A percentile compares a stretch with the other conserved stretches of the same genome.
These are phyloP conservation scores for Kodamaea nitidulidarum DNA, from an alignment of 805 yeast genomes.

Conservation along the genomic window DNA sequence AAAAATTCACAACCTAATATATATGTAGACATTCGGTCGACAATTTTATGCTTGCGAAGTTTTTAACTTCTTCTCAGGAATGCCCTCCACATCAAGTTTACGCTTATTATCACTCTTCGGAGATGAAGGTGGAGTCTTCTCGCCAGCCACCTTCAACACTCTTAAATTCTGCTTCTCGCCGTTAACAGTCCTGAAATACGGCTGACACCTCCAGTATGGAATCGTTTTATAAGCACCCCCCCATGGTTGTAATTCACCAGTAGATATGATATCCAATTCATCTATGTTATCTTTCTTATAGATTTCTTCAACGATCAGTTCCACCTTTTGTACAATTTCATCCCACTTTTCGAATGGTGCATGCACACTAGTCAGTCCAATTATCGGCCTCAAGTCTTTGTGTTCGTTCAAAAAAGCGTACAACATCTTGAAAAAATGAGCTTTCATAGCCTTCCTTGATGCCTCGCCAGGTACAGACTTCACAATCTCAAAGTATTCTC, in stretches of 20 bases:
- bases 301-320: constrained; percentile 56
- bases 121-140: constrained; percentile 11
- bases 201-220: constrained; percentile 97
- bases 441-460: constrained; percentile 78
- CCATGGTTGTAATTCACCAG: constrained; percentile 59
- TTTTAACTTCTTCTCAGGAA: constrained; percentile 1
- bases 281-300: constrained; percentile 49
- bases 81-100: constrained; percentile 5
- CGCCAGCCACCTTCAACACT: constrained; percentile 37
- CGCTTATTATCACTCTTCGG: constrained; percentile 3
- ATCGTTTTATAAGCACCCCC: constrained; percentile 77
- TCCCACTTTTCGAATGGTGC: constrained; percentile 42
- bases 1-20: neutral
- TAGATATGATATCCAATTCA: constrained; percentile 50
- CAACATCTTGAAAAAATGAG: constrained; percentile 84
- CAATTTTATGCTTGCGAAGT: too few relatives aligned
- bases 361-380: constrained; percentile 52
- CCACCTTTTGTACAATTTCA: constrained; percentile 59
- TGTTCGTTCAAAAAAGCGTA: constrained; percentile 76
- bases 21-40: too few relatives aligned
- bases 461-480: constrained; percentile 61
- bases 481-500: constrained; percentile 88
- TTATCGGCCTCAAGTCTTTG: constrained; percentile 69
- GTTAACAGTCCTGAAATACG: constrained; percentile 84
- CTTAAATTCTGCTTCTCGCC: constrained; percentile 53